Conservation (phyloP, 2,329 filamentous ascomycete genomes). For the Plectosphaerella cucumerina region DNA sequence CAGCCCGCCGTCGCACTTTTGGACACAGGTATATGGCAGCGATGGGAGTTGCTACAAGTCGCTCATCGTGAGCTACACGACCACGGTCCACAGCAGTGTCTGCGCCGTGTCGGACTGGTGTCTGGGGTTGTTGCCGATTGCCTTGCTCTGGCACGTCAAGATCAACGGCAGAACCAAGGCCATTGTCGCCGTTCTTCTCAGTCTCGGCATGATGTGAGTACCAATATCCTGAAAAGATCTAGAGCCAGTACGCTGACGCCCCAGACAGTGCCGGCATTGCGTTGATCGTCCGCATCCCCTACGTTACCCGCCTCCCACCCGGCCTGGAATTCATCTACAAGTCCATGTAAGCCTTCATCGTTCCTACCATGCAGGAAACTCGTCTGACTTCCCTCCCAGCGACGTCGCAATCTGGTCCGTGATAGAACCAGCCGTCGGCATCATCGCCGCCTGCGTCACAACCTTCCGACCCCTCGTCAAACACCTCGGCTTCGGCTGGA, state of each 20-base stretch:
- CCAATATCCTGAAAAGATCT: not conserved
- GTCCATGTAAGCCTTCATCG: constrained; percentile 20
- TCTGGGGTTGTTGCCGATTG: constrained; percentile 44
- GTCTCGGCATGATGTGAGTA: constrained; percentile 45
- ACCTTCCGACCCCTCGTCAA: constrained; percentile 26
- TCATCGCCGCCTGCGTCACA: constrained; percentile 26
- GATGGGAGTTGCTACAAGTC: constrained; percentile 34
- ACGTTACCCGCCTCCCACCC: constrained; percentile 20
- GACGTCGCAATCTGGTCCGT: constrained; percentile 26
- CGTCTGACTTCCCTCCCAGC: constrained; percentile 11
- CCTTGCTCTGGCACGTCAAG: constrained; percentile 45
- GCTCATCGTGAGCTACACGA: constrained; percentile 33
- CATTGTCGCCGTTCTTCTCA: constrained; percentile 40
- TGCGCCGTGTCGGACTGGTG: constrained; percentile 42
- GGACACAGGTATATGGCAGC: constrained; percentile 32
- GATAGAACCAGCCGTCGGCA: constrained; percentile 26
- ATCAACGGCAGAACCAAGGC: constrained; percentile 43
- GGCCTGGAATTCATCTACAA: constrained; percentile 21
- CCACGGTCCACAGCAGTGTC: constrained; percentile 41
- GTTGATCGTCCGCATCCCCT: constrained; percentile 31
- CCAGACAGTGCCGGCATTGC: constrained; percentile 29
- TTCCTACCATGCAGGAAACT: not conserved
- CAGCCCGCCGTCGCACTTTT: constrained; percentile 42
- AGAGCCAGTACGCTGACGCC: not conserved
- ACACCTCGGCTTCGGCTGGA: constrained; percentile 16